Evolutionary conservation across 768 basidiomycete genomes (phyloP), one percentile per base, ranked within the genome.

Genomic region (Auricularia sp.): DNA sequence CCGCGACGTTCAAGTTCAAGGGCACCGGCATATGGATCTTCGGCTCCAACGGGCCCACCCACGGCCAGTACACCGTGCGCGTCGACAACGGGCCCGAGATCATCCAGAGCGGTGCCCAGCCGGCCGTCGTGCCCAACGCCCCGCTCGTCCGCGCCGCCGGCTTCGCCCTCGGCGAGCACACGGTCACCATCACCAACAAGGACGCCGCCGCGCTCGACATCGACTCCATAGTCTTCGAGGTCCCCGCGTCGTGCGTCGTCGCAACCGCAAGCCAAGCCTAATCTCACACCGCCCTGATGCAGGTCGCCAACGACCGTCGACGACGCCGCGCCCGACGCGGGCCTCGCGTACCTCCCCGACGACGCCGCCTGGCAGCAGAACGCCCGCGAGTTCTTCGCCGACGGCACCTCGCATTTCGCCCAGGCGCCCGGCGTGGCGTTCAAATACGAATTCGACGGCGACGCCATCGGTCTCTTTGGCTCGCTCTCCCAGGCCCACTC

Each of bases 21-120:
- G 84, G 84, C 43, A 84, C 82, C 64, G 84, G 82, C 3, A 76
- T 84, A 61, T 78, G 79, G 68, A 71, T 85, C 60, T 82, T 78
- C 68, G 84, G 82, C 36, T 80, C 79, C 4, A 74, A 70, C 47
- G 71, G 78, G 64, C 74, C 79, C 42, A 74, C 75, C 63, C 82
- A 84, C 68, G 83, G 84, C 63, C 71, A 72, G 14, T 84, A 79
- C 69, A 72, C 74, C 29, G 66, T 83, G 23, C 66, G 74, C 3
- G 74, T 84, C 14, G 83, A 85, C 67, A 80, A 80, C 3, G 65
- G 76, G 23, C 70, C 70, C 14, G 66, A 80, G 7, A 35, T 69
- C 10, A 74, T 64, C 59, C 77, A 78, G 7, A 75, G 70, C 64
- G 78, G 81, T 1, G 70, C 73, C 6, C 70, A 73, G 35, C 53